phyloP scores from a whole-genome alignment of 805 yeast genomes.

The Candida andamanensis region DNA sequence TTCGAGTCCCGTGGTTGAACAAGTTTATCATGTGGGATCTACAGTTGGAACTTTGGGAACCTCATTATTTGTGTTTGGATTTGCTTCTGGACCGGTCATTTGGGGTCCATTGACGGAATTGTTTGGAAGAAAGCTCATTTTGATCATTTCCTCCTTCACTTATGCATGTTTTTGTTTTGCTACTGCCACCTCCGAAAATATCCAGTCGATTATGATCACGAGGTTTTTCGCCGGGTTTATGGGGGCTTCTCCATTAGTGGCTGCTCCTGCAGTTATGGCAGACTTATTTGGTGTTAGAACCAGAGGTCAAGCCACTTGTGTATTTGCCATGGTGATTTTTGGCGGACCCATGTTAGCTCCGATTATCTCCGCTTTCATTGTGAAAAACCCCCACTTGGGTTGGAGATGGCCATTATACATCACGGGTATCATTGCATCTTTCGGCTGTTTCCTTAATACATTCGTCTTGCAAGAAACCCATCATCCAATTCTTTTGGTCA shows the following conservation, averaged over 20 bases:
- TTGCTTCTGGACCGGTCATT: conserved; percentile 85
- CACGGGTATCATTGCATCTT: conserved; percentile 35
- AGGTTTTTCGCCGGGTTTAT: conserved; percentile 76
- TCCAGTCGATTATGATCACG: conserved; percentile 72
- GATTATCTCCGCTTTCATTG: conserved; percentile 44
- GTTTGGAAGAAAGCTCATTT: conserved; percentile 37
- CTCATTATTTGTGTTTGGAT: conserved; percentile 83
- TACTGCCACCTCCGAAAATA: conserved; percentile 69
- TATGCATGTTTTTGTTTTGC: conserved; percentile 48
- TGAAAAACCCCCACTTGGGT: conserved; percentile 32
- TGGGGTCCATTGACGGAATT: conserved; percentile 51
- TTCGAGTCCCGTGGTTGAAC: conserved; percentile 45
- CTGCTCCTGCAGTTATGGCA: conserved; percentile 80
- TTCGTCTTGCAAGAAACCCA: conserved; percentile 35
- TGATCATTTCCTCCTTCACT: conserved; percentile 36
- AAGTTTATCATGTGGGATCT: conserved; percentile 50
- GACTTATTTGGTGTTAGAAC: conserved; percentile 63
- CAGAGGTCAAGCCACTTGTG: conserved; percentile 72
- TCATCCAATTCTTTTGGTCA: conserved; percentile 31
- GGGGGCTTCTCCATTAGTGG: conserved; percentile 83
- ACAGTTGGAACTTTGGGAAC: conserved; percentile 74
- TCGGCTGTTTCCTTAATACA: conserved; percentile 27
- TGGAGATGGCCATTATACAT: conserved; percentile 61
- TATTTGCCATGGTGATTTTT: conserved; percentile 70
- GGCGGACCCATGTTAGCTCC: conserved; percentile 83